Conservation (phyloP, 2,329 filamentous ascomycete genomes). For the Aspergillus sp. region DNA sequence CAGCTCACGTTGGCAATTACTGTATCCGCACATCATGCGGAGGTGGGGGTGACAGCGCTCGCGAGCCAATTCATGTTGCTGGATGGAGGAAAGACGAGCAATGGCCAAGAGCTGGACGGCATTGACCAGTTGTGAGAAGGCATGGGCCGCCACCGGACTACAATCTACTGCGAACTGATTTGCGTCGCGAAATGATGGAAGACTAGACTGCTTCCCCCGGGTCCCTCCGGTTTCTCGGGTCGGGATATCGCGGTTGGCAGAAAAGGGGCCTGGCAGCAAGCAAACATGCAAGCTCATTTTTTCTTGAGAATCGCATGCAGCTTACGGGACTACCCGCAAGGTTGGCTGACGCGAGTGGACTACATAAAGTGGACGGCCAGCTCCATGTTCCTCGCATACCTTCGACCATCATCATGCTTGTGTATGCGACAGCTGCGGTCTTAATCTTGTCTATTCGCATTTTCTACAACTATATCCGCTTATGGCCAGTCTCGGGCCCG, state of each 20-base stretch:
- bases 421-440: conserved; percentile 5
- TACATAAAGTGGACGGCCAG: neutral
- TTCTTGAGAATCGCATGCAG: neutral
- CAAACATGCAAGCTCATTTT: neutral
- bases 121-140: too few relatives aligned
- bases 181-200: neutral
- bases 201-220: neutral
- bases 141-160: too few relatives aligned
- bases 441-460: conserved; percentile 2
- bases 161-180: neutral
- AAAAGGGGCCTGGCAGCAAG: conserved; percentile 1
- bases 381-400: neutral
- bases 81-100: too few relatives aligned
- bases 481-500: conserved; percentile 12
- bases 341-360: neutral
- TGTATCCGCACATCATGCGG: neutral
- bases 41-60: neutral
- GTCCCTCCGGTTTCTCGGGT: conserved; percentile 9
- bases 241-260: conserved; percentile 11
- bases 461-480: conserved; percentile 9
- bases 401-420: conserved; percentile 7
- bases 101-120: too few relatives aligned
- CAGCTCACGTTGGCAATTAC: neutral
- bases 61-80: too few relatives aligned
- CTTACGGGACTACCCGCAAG: neutral